Evolutionary conservation across 148 eudicot genomes (phyloP).

Genomic region (Cornus kousa): DNA sequence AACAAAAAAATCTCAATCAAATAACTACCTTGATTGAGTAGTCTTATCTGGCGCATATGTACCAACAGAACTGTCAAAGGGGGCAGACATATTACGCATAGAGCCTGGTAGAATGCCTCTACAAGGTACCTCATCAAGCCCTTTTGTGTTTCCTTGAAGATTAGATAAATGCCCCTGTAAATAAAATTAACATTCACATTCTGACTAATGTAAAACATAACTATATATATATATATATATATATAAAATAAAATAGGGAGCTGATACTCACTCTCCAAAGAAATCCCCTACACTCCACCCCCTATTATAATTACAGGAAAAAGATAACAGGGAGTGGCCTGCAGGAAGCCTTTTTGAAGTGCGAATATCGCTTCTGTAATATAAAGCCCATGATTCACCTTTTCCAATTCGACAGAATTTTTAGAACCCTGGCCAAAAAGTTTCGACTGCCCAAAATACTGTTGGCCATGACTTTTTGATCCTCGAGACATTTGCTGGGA

Average conservation of each 20-base stretch:
- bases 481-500: constrained; percentile 33
- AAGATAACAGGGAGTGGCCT: too few relatives aligned
- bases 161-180: constrained; percentile 45
- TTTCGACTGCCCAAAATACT: constrained; percentile 31
- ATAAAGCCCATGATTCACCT: constrained; percentile 35
- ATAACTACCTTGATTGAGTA: constrained; percentile 48
- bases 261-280: too few relatives aligned
- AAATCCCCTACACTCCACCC: too few relatives aligned
- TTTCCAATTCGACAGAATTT: constrained; percentile 24
- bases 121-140: constrained; percentile 31
- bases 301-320: too few relatives aligned
- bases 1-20: constrained; percentile 1
- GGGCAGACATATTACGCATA: constrained; percentile 31
- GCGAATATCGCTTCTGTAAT: too few relatives aligned
- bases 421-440: constrained; percentile 33
- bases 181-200: constrained; percentile 18
- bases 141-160: constrained; percentile 40
- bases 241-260: too few relatives aligned
- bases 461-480: constrained; percentile 24
- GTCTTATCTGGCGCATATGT: constrained; percentile 33
- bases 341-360: too few relatives aligned
- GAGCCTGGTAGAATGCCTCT: constrained; percentile 38
- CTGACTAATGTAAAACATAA: background rate
- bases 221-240: too few relatives aligned
- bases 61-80: constrained; percentile 40